Evolutionary conservation across 495 filamentous ascomycete genomes (phyloP), one percentile per base, ranked within the genome.

Genomic region (Penicillium steckii): DNA sequence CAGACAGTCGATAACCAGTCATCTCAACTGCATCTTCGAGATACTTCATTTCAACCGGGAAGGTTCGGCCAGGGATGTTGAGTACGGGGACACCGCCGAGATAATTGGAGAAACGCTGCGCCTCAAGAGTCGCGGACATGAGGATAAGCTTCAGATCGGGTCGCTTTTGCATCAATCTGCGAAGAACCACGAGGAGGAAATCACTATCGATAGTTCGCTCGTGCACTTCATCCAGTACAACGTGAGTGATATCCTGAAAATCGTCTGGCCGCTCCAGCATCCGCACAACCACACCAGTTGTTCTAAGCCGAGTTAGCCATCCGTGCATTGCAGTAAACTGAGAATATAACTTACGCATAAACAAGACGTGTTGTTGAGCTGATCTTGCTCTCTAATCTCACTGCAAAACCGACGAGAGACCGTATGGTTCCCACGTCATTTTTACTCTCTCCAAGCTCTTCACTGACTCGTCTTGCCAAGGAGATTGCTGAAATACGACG

Each of bases 101-200:
- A 58, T 98, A 98, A 2, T 80, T 83, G 0, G 94, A 96, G 65
- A 98, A 95, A 13, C 84, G 84, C 51, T 93, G 85, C 6, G 94
- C 90, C 66, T 98, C 89, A 8, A 97, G 86, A 3, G 94, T 98
- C 5, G 94, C 94, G 45, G 92, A 96, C 94, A 97, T 98, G 22
- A 98, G 79, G 25, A 98, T 78, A 24, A 98, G 86, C 58, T 86
- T 86, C 40, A 96, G 70, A 40, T 91, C 82, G 43, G 85, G 86
- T 43, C 90, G 78, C 47, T 78, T 78, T 18, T 78, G 56, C 62
- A 96, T 79, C 13, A 97, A 73, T 55, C 91, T 88, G 57, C 89
- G 88, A 19, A 98, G 79, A 2, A 97, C 85, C 52, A 97, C 89
- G 10, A 98, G 74, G 17, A 98, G 75, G 67, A 98, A 97, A 57